Evolutionary conservation across 2,329 filamentous ascomycete species (phyloP).

Genomic region (Fusarium abutilonis): DNA sequence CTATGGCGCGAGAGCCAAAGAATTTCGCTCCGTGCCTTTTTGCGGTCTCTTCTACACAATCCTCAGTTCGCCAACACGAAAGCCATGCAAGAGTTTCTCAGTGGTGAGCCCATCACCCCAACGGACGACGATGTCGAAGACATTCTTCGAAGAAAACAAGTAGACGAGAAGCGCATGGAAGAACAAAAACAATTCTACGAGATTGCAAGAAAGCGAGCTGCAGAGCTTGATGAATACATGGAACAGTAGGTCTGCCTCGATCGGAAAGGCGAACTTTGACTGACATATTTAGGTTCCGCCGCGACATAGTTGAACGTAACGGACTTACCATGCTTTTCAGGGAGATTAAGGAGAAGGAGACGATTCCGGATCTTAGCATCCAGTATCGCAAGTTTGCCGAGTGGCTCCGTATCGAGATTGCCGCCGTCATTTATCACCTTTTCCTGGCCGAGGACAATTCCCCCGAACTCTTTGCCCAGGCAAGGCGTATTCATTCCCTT

Average conservation of each 20-base stretch:
- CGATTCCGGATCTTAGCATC: slow-evolving; percentile 86
- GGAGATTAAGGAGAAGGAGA: slow-evolving; percentile 91
- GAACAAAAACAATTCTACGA: slow-evolving; percentile 97
- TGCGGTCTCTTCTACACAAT: slow-evolving; percentile 87
- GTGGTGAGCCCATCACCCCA: slow-evolving; percentile 73
- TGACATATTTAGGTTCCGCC: slow-evolving; percentile 63
- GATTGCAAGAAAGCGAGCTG: slow-evolving; percentile 87
- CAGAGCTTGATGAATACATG: slow-evolving; percentile 97
- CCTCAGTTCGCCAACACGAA: slow-evolving; percentile 83
- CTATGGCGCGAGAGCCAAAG: slow-evolving; percentile 90
- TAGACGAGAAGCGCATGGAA: slow-evolving; percentile 88
- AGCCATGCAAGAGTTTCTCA: slow-evolving; percentile 86
- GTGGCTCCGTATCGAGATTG: slow-evolving; percentile 96
- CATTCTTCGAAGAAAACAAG: slow-evolving; percentile 78
- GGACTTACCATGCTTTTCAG: slow-evolving; percentile 91
- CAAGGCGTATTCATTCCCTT: slow-evolving; percentile 92
- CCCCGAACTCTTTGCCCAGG: slow-evolving; percentile 92
- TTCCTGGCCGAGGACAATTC: slow-evolving; percentile 99
- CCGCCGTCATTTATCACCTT: slow-evolving; percentile 94
- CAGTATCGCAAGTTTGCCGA: slow-evolving; percentile 99
- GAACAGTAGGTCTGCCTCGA: slow-evolving; percentile 71
- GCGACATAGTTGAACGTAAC: slow-evolving; percentile 75
- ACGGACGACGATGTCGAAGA: slow-evolving; percentile 87
- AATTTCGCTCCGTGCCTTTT: slow-evolving; percentile 88
- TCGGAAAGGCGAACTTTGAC: not conserved